Evolutionary conservation across 2,329 filamentous ascomycete genomes (phyloP), one percentile per base, ranked within the genome.

Genomic region (Aschersonia sp.): DNA sequence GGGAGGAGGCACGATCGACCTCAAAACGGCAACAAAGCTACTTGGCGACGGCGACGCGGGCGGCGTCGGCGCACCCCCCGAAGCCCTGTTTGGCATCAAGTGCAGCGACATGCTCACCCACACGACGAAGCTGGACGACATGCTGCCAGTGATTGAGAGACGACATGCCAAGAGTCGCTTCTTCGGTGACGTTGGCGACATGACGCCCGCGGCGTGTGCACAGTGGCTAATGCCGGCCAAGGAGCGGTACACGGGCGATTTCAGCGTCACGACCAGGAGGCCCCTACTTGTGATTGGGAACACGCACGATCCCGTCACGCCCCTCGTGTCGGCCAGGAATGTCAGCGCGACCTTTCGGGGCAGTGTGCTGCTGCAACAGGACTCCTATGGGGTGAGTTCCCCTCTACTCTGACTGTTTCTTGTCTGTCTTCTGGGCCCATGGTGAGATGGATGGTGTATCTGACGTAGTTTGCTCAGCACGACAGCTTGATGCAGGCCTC

Each of bases 211-310:
- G 45, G 44, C 47, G 1, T 71, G 68, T 52, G 61, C 60, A 1
- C 61, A 62, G 51, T 71, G 67, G 68, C 56, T 52, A 29, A 49
- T 66, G 6, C 55, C 60, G 4, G 61, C 67, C 9, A 64, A 61
- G 44, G 66, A 67, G 52, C 54, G 57, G 12, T 65, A 64, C 44
- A 53, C 47, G 2, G 62, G 58, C 0, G 56, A 60, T 44, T 65
- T 67, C 45, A 49, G 49, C 12, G 59, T 58, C 42, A 59, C 57
- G 48, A 61, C 63, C 0, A 58, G 52, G 47, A 60, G 59, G 12
- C 60, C 64, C 0, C 45, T 69, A 2, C 54, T 71, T 2, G 50
- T 71, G 10, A 56, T 70, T 7, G 61, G 62, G 5, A 69, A 66
- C 49, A 61, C 59, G 0, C 56, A 56, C 31, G 68, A 71, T 42